These are phyloP conservation scores for Pulicaria dysenterica DNA, from an alignment of 129 eudicot genomes.

Conservation along the genomic window DNA sequence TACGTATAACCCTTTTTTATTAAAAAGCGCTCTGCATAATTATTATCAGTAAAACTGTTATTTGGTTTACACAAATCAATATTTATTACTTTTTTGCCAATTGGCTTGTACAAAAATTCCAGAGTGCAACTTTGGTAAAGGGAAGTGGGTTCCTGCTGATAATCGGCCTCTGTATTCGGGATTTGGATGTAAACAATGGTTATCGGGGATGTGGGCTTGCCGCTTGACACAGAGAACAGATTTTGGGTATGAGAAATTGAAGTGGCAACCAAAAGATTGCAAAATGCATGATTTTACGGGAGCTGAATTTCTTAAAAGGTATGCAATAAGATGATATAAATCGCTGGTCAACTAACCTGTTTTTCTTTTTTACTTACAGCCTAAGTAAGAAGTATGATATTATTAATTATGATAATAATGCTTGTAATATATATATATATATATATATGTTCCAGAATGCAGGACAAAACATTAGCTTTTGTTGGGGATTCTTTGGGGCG, in stretches of 20 bases:
- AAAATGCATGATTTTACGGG: constrained; percentile 65
- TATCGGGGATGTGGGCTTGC: constrained; percentile 93
- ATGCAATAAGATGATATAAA: background rate
- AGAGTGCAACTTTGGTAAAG: constrained; percentile 79
- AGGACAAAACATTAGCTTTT: constrained; percentile 76
- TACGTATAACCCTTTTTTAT: background rate
- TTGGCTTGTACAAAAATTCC: constrained; percentile 32
- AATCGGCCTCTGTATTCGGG: constrained; percentile 79
- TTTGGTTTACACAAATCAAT: background rate
- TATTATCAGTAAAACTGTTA: no score
- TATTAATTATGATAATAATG: no score
- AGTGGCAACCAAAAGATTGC: constrained; percentile 86
- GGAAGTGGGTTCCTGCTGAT: constrained; percentile 76
- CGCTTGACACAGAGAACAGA: constrained; percentile 76
- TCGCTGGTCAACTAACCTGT: no score
- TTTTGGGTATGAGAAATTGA: constrained; percentile 77
- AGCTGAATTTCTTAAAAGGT: constrained; percentile 62
- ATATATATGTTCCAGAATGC: constrained; percentile 56
- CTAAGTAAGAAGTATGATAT: no score
- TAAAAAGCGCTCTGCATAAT: no score
- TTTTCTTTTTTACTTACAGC: no score
- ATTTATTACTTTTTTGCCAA: background rate
- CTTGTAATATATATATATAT: background rate
- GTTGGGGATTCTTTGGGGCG: constrained; percentile 89
- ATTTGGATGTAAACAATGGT: constrained; percentile 77